Evolutionary conservation across 768 basidiomycete genomes (phyloP), one percentile per base, ranked within the genome.

Genomic region (Psilocybe cyanescens): DNA sequence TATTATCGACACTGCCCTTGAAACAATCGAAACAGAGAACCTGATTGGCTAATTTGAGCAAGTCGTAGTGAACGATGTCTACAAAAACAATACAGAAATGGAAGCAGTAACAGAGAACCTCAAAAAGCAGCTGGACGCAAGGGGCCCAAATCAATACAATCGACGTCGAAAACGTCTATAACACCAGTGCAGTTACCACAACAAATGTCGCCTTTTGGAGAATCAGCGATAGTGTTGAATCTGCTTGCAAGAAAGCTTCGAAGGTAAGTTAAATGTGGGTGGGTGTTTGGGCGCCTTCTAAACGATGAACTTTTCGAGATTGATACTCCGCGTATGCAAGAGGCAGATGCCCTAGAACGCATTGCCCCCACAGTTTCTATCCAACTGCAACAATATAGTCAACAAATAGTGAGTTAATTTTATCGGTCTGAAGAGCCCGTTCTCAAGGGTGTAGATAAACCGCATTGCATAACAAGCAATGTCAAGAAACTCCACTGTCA

Each of bases 1-100:
- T 48, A 74, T 74, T 51, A 64, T 72, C 30, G 73, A 69, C 7
- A 70, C 69, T n/a, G 70, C 70, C 1, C 29, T 74, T 14, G 73
- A 74, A 59, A 73, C 73, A 1, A 68, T 73, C 49, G 73, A 74
- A 31, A 70, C 71, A 8, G 71, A 72, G 47, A 65, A 68, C n/a
- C 62, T 73, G 17, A 71, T 73, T 45, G 59, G 61, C n/a, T 69
- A 72, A 49, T 72, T 72, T 33, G 68, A 71, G 39, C 29, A 68
- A 33, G 59, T 70, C 11, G 71, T 74, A 28, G 62, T 74, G 28
- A 64, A 68, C 45, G 71, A 74, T 24, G 69, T 72, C 2, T 74
- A 71, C 58, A 65, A 55, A 17, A 69, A 70, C 3, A 63, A 63
- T 9, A 67, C 62, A 16, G 58, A 68, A 3, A 61, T 71, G 16